Percentiles rank a stretch among this genome's conserved stretches.
Conservation (phyloP, 2,329 filamentous ascomycete species). For the Myotisia sp. region DNA sequence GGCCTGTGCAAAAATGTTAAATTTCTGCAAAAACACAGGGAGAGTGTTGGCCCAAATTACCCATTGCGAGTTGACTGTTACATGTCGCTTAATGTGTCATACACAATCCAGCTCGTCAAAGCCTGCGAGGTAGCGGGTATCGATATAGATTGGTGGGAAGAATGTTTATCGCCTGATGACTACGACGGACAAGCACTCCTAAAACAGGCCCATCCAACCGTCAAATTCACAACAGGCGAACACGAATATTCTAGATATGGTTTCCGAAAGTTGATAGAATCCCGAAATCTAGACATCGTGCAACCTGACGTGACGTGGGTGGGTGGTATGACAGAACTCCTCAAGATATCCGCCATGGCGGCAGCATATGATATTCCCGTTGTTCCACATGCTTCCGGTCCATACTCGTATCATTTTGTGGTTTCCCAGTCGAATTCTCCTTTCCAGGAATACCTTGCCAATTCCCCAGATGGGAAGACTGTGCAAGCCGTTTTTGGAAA, state of each 20-base stretch:
- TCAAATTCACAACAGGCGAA: conserved; percentile 92
- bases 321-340: conserved; percentile 77
- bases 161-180: conserved; percentile 82
- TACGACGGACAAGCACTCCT: conserved; percentile 79
- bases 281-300: conserved; percentile 81
- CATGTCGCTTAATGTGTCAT: conserved; percentile 85
- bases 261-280: conserved; percentile 86
- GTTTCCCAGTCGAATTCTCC: conserved; percentile 84
- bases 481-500: conserved; percentile 87
- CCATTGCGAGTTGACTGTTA: conserved; percentile 94
- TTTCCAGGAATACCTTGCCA: conserved; percentile 92
- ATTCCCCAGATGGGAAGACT: conserved; percentile 78
- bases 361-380: conserved; percentile 89
- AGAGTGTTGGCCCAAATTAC: conserved; percentile 75
- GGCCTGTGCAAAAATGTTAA: conserved; percentile 81
- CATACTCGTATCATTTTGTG: conserved; percentile 93
- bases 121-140: conserved; percentile 65
- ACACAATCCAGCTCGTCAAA: conserved; percentile 82
- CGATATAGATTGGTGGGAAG: conserved; percentile 95
- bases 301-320: conserved; percentile 98
- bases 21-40: conserved; percentile 71
- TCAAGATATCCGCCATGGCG: conserved; percentile 78
- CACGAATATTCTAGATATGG: conserved; percentile 91
- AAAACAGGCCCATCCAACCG: conserved; percentile 75
- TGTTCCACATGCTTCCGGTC: conserved; percentile 84